Base-by-base conservation (phyloP, 179 eudicot species). In the Nepenthes alata region DNA sequence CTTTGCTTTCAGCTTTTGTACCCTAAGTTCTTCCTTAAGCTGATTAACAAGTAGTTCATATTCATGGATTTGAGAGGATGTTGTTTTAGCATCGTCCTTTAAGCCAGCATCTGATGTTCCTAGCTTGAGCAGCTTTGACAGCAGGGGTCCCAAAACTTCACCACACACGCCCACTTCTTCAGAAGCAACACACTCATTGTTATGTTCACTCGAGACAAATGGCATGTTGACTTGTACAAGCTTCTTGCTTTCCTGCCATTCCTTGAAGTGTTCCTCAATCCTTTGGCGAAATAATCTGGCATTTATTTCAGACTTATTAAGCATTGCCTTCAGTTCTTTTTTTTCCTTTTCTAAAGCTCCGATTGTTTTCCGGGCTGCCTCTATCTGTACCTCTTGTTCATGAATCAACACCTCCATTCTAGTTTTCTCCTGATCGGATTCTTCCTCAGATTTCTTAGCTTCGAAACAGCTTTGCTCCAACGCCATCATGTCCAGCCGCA, bases 21-120 rank as follows among this genome's bases (percentile, higher is more conserved):
- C 77, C 70, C 64, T 77, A 14, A 89, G 75, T 62, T 87, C 87
- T 64, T 79, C 88, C 84, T 79, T 84, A 5, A 89, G 84, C 70
- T 75, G 73, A 62, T 72, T 70, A 44, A 82, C 79, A 44, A 79
- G 69, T 64, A 58, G 55, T 77, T 87, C 82, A 61, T 80, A 81
- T 41, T 84, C 78, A 38, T 60, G 57, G 64, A 81, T 72, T 62
- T 72, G 77, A 47, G 15, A 49, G 12, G 79, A 59, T 75, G 74
- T 62, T 37, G 63, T 64, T 16, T 70, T 81, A 54, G 54, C 39
- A 53, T 59, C 61, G 47, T 60, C 72, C 65, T 55, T 61, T 57
- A 66, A 66, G 57, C 69, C 72, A 65, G 66, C 52, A 53, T 64
- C 68, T 14, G 61, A 47, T 55, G 72, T 73, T 77, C 79, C 63